These are phyloP conservation scores for Populus deltoides DNA, from an alignment of 345 rosid genomes.

Conservation along the genomic window DNA sequence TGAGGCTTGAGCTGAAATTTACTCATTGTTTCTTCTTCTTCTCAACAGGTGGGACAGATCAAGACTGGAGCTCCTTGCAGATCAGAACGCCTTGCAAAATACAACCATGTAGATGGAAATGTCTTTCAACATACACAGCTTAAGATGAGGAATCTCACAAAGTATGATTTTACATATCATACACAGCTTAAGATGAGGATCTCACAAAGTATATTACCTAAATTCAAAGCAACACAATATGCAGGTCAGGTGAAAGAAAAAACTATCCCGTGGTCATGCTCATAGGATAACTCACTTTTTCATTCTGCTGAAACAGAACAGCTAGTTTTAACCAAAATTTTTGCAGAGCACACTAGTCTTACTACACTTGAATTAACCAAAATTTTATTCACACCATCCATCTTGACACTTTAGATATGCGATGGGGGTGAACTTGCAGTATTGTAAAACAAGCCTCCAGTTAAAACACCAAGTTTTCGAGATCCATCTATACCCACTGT, in stretches of 20 bases:
- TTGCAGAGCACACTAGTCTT: not conserved
- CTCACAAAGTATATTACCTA: no score
- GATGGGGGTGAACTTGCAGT: not conserved
- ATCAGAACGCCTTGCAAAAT: slow-evolving; percentile 94
- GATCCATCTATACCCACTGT: not conserved
- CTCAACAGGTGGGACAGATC: slow-evolving; percentile 79
- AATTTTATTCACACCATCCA: not conserved
- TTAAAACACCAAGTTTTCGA: not conserved
- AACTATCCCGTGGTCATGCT: not conserved
- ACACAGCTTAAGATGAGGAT: no score
- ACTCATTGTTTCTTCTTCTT: not conserved
- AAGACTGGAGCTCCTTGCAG: slow-evolving; percentile 99
- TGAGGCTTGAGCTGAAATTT: not conserved
- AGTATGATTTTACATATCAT: no score
- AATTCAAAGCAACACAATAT: no score
- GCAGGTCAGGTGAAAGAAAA: no score
- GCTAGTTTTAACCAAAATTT: slow-evolving; percentile 4
- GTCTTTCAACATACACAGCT: not conserved
- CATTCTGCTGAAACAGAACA: not conserved
- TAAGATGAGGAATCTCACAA: no score
- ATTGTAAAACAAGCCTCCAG: not conserved
- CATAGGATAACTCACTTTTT: not conserved
- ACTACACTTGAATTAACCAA: not conserved
- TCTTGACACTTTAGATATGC: not conserved
- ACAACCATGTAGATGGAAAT: slow-evolving; percentile 60